Conservation (phyloP, 257 asterid species). For the Thymus quinquecostatus region DNA sequence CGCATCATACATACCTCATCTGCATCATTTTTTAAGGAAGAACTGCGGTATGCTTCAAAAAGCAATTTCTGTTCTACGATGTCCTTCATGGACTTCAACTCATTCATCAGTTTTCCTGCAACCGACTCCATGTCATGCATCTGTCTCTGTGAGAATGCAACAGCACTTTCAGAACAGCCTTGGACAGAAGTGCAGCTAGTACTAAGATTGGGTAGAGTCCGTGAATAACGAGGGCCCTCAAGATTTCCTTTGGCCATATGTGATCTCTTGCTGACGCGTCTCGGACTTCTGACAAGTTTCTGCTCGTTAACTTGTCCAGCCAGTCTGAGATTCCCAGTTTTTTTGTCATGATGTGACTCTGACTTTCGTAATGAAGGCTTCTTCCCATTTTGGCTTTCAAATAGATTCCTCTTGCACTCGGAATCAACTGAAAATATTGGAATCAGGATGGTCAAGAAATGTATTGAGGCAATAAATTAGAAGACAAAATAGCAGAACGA, state of each 20-base stretch:
- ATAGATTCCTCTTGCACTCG: slow-evolving; percentile 56
- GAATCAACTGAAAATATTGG: slow-evolving; percentile 36
- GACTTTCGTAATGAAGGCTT: slow-evolving; percentile 42
- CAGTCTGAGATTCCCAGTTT: slow-evolving; percentile 36
- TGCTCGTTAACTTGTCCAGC: slow-evolving; percentile 40
- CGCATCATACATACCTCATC: slow-evolving; percentile 67
- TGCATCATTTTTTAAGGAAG: slow-evolving; percentile 64
- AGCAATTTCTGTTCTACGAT: slow-evolving; percentile 80
- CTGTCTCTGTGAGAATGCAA: slow-evolving; percentile 88
- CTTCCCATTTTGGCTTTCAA: slow-evolving; percentile 44
- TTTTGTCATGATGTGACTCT: slow-evolving; percentile 32
- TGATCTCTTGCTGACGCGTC: slow-evolving; percentile 47
- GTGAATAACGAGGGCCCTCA: slow-evolving; percentile 66
- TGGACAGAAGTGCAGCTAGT: slow-evolving; percentile 71
- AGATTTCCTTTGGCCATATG: slow-evolving; percentile 55
- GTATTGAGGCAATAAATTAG: slow-evolving; percentile 13
- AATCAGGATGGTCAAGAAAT: slow-evolving; percentile 22
- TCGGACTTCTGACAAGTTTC: slow-evolving; percentile 42
- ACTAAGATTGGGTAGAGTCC: slow-evolving; percentile 62
- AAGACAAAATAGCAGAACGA: slow-evolving; percentile 20
- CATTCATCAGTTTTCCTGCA: slow-evolving; percentile 69
- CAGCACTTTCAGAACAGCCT: slow-evolving; percentile 77
- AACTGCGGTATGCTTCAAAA: slow-evolving; percentile 74
- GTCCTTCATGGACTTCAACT: slow-evolving; percentile 87
- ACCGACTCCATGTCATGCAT: slow-evolving; percentile 83